Evolutionary conservation across 805 yeast species (phyloP).

Genomic region (Deakozyma indianensis): DNA sequence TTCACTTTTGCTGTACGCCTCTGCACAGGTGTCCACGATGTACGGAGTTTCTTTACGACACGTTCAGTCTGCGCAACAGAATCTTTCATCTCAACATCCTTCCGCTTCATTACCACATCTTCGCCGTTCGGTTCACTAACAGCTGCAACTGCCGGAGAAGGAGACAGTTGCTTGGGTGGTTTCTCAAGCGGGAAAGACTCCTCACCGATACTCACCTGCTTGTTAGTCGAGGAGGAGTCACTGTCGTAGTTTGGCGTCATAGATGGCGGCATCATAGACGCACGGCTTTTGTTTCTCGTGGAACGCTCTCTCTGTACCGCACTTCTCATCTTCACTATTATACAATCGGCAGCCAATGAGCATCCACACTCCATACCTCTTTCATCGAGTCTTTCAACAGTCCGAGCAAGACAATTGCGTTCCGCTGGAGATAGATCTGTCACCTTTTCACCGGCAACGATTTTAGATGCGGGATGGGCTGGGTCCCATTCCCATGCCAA

Average conservation of each 20-base stretch:
- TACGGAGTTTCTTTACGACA: conserved; percentile 6
- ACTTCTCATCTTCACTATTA: conserved; percentile 12
- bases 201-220: not conserved
- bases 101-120: not conserved
- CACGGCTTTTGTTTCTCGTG: conserved; percentile 1
- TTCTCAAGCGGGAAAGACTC: not conserved
- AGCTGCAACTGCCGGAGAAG: not conserved
- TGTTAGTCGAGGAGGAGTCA: not conserved
- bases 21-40: not conserved
- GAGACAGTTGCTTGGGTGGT: not conserved
- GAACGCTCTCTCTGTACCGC: conserved; percentile 5
- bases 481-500: conserved; percentile 85
- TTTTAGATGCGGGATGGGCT: conserved; percentile 53
- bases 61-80: conserved; percentile 6
- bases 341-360: conserved; percentile 12
- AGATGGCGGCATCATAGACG: conserved; percentile 1
- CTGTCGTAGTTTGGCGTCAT: not conserved
- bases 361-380: conserved; percentile 19
- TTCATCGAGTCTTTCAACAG: conserved; percentile 11
- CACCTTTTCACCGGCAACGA: conserved; percentile 28
- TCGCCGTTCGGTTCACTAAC: not conserved
- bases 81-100: not conserved
- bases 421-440: conserved; percentile 11
- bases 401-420: conserved; percentile 7
- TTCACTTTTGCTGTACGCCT: not conserved